Percentiles rank a stretch among this genome's conserved stretches.
These are phyloP conservation scores for Mimosa pudica DNA, from an alignment of 306 rosid genomes.

Conservation along the genomic window DNA sequence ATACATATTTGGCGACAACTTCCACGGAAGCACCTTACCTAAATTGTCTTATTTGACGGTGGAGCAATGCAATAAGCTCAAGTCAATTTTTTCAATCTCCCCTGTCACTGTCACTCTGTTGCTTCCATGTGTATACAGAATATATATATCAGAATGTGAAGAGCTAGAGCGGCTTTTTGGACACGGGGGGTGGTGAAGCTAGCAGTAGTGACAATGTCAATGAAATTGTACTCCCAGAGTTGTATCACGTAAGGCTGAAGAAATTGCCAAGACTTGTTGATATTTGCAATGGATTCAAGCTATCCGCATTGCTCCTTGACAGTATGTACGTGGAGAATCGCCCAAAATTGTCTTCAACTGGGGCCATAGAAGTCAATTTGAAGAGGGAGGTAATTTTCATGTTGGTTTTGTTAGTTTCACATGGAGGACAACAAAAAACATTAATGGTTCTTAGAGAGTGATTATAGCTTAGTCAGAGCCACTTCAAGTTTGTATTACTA, in stretches of 20 bases:
- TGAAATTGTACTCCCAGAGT: not conserved
- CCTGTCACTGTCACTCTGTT: not conserved
- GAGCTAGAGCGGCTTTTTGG: not conserved
- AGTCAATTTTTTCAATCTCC: not conserved
- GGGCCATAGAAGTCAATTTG: accelerated
- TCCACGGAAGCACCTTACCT: not conserved
- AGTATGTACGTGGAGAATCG: accelerated
- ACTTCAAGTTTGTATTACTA: not conserved
- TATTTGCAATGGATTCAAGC: not conserved
- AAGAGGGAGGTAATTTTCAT: not conserved
- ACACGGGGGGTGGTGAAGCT: not conserved
- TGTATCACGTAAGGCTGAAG: accelerated
- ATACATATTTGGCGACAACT: not conserved
- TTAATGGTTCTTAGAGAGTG: not conserved
- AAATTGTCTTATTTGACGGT: accelerated
- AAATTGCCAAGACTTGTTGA: not conserved
- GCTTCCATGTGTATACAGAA: not conserved
- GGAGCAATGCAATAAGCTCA: not conserved
- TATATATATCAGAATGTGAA: not conserved
- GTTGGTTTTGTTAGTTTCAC: not conserved
- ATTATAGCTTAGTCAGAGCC: not conserved
- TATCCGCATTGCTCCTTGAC: not conserved
- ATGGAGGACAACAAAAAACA: too few species aligned
- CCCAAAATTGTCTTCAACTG: not conserved
- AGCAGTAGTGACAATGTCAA: not conserved